Evolutionary conservation across 2,329 filamentous ascomycete genomes (phyloP).

Genomic region (Fusarium sarcochroum): DNA sequence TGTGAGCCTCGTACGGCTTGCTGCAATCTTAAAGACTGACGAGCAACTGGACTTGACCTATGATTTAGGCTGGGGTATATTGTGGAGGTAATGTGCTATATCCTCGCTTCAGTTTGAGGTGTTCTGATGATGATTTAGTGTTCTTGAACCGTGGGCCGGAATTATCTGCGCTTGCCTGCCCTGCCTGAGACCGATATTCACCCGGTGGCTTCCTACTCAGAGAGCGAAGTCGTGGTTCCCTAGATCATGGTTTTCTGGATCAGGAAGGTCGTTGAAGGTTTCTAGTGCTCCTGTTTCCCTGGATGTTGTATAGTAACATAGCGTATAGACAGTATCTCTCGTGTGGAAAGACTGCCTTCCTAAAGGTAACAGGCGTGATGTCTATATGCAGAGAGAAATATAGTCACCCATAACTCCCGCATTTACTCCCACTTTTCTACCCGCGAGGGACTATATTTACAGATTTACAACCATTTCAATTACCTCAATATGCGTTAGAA

Average conservation of each 20-base stretch:
- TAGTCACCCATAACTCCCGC: too few relatives aligned
- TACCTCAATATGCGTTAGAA: too few relatives aligned
- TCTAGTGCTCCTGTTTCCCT: not conserved
- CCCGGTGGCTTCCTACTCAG: not conserved
- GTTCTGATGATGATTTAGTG: slow-evolving; percentile 3
- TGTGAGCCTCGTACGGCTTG: slow-evolving; percentile 20
- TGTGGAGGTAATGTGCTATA: slow-evolving; percentile 9
- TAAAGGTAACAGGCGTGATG: too few relatives aligned
- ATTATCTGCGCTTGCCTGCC: slow-evolving; percentile 31
- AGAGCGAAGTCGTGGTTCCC: not conserved
- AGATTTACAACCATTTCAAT: too few relatives aligned
- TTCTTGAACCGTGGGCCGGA: slow-evolving; percentile 25
- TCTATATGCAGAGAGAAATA: too few relatives aligned
- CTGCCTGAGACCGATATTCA: slow-evolving; percentile 12
- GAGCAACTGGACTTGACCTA: not conserved
- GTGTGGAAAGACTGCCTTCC: too few relatives aligned
- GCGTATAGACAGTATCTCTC: not conserved
- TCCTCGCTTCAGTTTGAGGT: not conserved
- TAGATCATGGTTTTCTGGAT: not conserved
- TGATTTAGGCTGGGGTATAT: not conserved
- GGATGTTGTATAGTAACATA: not conserved
- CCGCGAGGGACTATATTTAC: too few relatives aligned
- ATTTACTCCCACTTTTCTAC: too few relatives aligned
- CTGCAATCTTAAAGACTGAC: not conserved
- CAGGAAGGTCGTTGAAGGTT: not conserved